Evolutionary conservation across 495 filamentous ascomycete genomes (phyloP).

Genomic region (Tricharina praecox): DNA sequence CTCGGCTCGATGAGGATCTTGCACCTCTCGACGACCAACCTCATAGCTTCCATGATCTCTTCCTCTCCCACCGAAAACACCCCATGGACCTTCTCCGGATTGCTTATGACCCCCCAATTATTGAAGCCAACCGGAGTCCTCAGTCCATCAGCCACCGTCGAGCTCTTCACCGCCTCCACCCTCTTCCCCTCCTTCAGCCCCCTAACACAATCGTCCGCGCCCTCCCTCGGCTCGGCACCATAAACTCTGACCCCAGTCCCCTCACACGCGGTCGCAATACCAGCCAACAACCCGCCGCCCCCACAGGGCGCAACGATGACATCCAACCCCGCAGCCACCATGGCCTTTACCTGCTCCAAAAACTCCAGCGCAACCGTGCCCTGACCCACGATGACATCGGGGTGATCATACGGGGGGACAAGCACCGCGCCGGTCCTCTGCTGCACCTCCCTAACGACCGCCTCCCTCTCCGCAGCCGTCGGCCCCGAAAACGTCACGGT

Average conservation of each 20-base stretch:
- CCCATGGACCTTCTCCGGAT: constrained; percentile 48
- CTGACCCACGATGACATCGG: constrained; percentile 78
- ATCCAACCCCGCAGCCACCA: constrained; percentile 42
- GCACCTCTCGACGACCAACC: constrained; percentile 68
- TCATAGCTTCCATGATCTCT: constrained; percentile 63
- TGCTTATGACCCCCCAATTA: constrained; percentile 69
- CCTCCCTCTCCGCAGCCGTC: constrained; percentile 66
- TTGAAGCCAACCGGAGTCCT: constrained; percentile 62
- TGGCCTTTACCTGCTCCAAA: constrained; percentile 45
- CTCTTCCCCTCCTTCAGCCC: constrained; percentile 46
- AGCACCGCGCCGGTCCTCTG: constrained; percentile 53
- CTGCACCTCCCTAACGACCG: constrained; percentile 49
- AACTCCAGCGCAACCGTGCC: constrained; percentile 80
- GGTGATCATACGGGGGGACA: constrained; percentile 82
- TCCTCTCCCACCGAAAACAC: constrained; percentile 68
- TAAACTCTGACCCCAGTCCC: constrained; percentile 56
- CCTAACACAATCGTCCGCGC: constrained; percentile 60
- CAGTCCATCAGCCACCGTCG: constrained; percentile 84
- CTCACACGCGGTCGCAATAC: constrained; percentile 57
- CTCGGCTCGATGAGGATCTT: constrained; percentile 89
- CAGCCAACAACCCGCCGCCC: constrained; percentile 75
- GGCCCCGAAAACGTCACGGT: constrained; percentile 67
- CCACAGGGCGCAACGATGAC: constrained; percentile 77
- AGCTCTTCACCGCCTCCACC: constrained; percentile 46
- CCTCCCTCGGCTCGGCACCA: constrained; percentile 74